phyloP scores from a whole-genome alignment of 176 grass and related monocot species.

The Lolium perenne region DNA sequence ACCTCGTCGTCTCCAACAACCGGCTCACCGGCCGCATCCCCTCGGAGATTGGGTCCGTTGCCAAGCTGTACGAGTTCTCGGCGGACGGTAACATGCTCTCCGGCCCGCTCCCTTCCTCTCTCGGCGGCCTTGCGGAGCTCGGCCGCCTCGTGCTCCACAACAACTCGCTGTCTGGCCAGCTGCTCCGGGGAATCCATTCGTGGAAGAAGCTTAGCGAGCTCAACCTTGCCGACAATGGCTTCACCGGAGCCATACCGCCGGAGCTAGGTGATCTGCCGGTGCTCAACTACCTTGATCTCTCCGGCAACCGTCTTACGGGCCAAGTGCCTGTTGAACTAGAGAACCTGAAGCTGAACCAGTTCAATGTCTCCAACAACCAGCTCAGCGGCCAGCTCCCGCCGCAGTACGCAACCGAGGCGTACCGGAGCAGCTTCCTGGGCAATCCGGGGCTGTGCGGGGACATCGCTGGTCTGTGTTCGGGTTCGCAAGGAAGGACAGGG shows the following conservation, averaged over 20 bases:
- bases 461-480: constrained; percentile 41
- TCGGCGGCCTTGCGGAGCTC: constrained; percentile 65
- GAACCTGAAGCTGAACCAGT: constrained; percentile 85
- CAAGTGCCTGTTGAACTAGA: constrained; percentile 70
- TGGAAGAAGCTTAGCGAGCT: constrained; percentile 89
- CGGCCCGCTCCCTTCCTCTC: constrained; percentile 61
- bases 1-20: constrained; percentile 74
- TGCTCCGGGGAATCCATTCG: constrained; percentile 64
- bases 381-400: constrained; percentile 71
- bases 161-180: constrained; percentile 75
- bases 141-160: constrained; percentile 71
- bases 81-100: constrained; percentile 74
- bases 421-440: constrained; percentile 71
- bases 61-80: constrained; percentile 76
- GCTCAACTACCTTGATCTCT: constrained; percentile 96
- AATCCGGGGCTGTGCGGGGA: constrained; percentile 72
- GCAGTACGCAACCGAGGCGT: constrained; percentile 55
- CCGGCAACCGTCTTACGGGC: constrained; percentile 63
- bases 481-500: not conserved
- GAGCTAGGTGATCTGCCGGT: constrained; percentile 81
- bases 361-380: constrained; percentile 83
- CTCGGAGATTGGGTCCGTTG: constrained; percentile 65
- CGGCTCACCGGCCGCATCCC: constrained; percentile 67
- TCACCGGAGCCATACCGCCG: constrained; percentile 69
- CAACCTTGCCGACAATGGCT: constrained; percentile 69